Percentiles rank a stretch among this genome's conserved stretches.
Conservation (phyloP, 2,329 filamentous ascomycete genomes). For the Cyphellophora attinorum region DNA sequence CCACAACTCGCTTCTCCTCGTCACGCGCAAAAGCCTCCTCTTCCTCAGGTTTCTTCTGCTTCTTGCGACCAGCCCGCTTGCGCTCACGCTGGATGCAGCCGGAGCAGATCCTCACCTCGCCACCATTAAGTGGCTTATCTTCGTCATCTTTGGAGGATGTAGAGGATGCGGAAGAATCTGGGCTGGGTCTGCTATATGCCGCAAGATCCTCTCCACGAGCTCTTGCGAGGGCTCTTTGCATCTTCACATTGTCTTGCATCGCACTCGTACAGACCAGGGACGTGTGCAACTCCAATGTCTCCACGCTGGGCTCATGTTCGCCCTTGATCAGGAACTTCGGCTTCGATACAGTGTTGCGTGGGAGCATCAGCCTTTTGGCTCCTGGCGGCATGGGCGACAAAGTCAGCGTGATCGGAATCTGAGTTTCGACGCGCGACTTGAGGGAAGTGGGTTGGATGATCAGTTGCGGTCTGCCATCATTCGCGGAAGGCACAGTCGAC, state of each 20-base stretch:
- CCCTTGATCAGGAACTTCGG: constrained; percentile 79
- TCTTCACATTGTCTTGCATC: constrained; percentile 63
- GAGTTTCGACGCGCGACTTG: constrained; percentile 92
- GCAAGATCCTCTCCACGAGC: constrained; percentile 34
- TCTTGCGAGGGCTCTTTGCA: constrained; percentile 56
- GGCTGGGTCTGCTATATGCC: constrained; percentile 31
- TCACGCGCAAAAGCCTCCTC: constrained; percentile 78
- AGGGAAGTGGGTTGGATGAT: constrained; percentile 58
- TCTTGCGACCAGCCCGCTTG: constrained; percentile 85
- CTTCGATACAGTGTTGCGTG: constrained; percentile 85
- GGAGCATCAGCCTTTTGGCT: constrained; percentile 73
- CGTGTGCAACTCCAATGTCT: constrained; percentile 70
- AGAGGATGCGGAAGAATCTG: constrained; percentile 28
- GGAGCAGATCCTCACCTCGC: constrained; percentile 83
- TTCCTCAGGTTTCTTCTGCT: constrained; percentile 85
- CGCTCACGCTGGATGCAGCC: constrained; percentile 89
- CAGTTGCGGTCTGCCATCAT: constrained; percentile 30
- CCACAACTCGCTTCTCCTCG: constrained; percentile 71
- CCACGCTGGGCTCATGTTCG: constrained; percentile 52
- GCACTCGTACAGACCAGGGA: constrained; percentile 87
- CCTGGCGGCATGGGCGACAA: constrained; percentile 65
- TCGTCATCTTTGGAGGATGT: constrained; percentile 50
- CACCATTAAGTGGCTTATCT: constrained; percentile 71
- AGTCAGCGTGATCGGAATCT: constrained; percentile 79
- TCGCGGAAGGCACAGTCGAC: constrained; percentile 17